Base-by-base conservation (phyloP, 2,329 filamentous ascomycete genomes). In the Cladobotryum protrusum region DNA sequence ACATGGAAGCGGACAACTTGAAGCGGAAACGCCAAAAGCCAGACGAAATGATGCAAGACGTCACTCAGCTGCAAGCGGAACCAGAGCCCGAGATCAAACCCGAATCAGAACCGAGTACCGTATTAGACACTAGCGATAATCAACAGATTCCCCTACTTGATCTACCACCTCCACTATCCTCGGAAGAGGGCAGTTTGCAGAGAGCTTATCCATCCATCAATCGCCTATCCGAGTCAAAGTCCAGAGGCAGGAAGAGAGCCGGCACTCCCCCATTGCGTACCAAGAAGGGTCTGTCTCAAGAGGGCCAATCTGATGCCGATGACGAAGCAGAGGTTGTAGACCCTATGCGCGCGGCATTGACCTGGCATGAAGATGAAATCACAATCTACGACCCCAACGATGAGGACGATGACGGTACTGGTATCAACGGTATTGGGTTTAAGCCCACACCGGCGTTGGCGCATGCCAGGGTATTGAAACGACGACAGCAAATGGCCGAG, bases 301-400 rank as follows among this genome's bases (percentile, higher is more conserved):
- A 57, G 52, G 61, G 45, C 43, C 19, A 42, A 11, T 59, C 54
- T n/a, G 60, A 58, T 29, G 54, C 54, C 14, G 65, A 70, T 8
- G 63, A 68, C 8, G 69, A 67, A 12, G 58, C 61, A 12, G 57
- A 64, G 39, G 63, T 79, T 24, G 66, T 72, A 47, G 79, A 82
- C 48, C 77, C 78, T 0, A 61, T 82, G 9, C 73, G 80, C 34
- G 79, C 81, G 6, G 74, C 79, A 3, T 68, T 85, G 47, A 85
- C 82, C 2, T 86, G 82, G 82, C 81, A 81, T 58, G 80, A 84
- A 55, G 77, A 85, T 56, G 82, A 85, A 60, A 85, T 86, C 53
- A 85, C 82, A 2, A 72, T 84, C 24, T 82, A 85, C 62, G 78
- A 84, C 56, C 78, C 81, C 1, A 71, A 81, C 37, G 82, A 85